Evolutionary conservation across 768 basidiomycete species (phyloP), one percentile per base, ranked within the genome.

Genomic region (Basidioascus undulatus): DNA sequence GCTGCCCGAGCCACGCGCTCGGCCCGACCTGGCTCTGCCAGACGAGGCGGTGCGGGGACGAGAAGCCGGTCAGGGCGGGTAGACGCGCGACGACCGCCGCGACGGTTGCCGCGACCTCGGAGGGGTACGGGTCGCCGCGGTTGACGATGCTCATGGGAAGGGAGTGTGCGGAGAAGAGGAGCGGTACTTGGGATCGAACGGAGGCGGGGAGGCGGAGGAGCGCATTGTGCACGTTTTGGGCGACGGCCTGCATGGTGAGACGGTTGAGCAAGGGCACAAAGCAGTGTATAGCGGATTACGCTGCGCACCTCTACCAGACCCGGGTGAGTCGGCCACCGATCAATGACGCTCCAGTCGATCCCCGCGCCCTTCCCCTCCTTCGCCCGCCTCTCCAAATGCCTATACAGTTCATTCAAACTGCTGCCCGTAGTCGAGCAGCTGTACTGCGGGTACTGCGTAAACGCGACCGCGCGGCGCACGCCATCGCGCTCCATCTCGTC

Each of bases 1-100:
- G 86, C 63, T 83, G 84, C 4, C 92, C 92, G 70, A 96, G 81
- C 92, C 92, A 96, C 16, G 87, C 80, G 28, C 75, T 77, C 4
- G 92, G 92, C 3, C 92, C 92, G 35, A 98, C 92, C 58, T 96
- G 78, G 6, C 76, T 81, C 62, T 98, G 92, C 92, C 92, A 98
- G 1, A 87, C 82, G 42, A 96, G 66, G 20, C 92, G 77, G 60
- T 76, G 92, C 3, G 89, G 79, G 56, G 81, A 81, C 16, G 25
- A 16, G 48, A 58, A 57, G 11, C 59, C 59, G n/a, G n/a, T n/a
- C n/a, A n/a, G n/a, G n/a, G n/a, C n/a, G n/a, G n/a, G n/a, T 19
- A 98, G 65, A 36, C 78, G 68, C 47, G 74, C 66, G 87, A 98
- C 96, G 43, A 96, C 84, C 25, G 83, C 78, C 31, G 76, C 70